phyloP scores from a whole-genome alignment of 352 stramenopile genomes.

The Plasmopara halstedii region DNA sequence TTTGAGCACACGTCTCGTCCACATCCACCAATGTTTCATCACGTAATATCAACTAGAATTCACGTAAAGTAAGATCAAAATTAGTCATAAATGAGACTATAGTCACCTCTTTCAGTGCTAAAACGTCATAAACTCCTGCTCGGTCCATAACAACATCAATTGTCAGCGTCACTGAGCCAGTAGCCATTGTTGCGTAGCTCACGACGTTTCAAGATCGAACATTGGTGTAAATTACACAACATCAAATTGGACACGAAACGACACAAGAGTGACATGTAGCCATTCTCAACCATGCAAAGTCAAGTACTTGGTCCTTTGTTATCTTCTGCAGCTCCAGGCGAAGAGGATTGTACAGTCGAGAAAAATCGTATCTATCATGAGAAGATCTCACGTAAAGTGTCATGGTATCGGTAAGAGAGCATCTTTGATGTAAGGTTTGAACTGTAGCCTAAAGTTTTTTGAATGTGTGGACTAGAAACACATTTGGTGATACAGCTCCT shows the following conservation, averaged over 20 bases:
- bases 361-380: background rate
- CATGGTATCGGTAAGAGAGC: constrained; percentile 53
- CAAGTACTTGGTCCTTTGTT: too few species aligned
- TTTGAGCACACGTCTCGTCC: constrained; percentile 48
- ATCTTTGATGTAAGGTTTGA: background rate
- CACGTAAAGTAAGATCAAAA: background rate
- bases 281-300: constrained; percentile 15
- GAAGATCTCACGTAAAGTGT: constrained; percentile 29
- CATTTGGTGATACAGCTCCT: constrained; percentile 39
- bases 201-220: constrained; percentile 33
- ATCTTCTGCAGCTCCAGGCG: constrained; percentile 7
- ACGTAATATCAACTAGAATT: constrained; percentile 55
- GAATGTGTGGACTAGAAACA: constrained; percentile 34
- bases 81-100: too few species aligned
- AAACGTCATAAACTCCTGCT: constrained; percentile 52
- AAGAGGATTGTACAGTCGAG: background rate
- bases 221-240: constrained; percentile 12
- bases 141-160: constrained; percentile 49
- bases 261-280: constrained; percentile 12
- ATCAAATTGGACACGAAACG: constrained; percentile 19
- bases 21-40: constrained; percentile 45
- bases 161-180: constrained; percentile 18
- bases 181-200: background rate
- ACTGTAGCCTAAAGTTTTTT: background rate
- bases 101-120: constrained; percentile 55